Percentiles rank a stretch among this genome's conserved stretches.
phyloP scores from a whole-genome alignment of 495 filamentous ascomycete species.

The Coniosporium apollinis region DNA sequence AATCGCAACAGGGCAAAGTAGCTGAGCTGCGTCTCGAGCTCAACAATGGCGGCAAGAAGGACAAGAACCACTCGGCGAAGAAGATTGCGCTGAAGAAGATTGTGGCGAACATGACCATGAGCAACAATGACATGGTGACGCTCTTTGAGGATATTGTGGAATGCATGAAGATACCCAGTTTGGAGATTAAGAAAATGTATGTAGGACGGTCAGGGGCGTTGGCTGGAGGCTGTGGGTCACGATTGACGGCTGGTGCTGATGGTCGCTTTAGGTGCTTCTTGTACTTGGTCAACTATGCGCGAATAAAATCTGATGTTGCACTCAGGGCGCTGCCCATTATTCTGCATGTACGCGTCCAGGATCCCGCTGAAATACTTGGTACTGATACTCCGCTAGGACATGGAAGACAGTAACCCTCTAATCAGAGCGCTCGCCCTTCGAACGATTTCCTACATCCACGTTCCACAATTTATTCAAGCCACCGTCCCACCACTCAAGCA shows the following conservation, averaged over 20 bases:
- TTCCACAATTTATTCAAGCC: conserved; percentile 86
- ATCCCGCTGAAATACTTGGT: too few species aligned
- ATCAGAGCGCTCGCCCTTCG: conserved; percentile 84
- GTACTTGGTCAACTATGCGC: conserved; percentile 90
- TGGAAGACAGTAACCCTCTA: conserved; percentile 84
- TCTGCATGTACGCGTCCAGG: conserved; percentile 51
- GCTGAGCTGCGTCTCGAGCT: conserved; percentile 92
- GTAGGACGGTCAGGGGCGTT: conserved; percentile 11
- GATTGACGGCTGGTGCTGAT: conserved; percentile 12
- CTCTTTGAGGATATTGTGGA: conserved; percentile 88
- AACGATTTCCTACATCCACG: conserved; percentile 95
- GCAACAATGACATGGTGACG: conserved; percentile 98
- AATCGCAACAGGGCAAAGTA: conserved; percentile 78
- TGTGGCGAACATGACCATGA: conserved; percentile 99
- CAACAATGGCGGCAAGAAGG: conserved; percentile 86
- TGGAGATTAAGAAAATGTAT: conserved; percentile 99
- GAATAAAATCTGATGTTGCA: conserved; percentile 87
- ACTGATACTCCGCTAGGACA: too few species aligned
- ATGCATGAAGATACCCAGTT: conserved; percentile 82
- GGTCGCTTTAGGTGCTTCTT: conserved; percentile 72
- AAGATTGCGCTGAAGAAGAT: conserved; percentile 99
- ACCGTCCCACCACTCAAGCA: conserved; percentile 70
- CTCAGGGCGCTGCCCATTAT: conserved; percentile 83
- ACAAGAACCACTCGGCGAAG: conserved; percentile 93
- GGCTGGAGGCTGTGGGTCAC: not conserved